Percentiles rank a stretch among this genome's conserved stretches.
Evolutionary conservation across 2,329 filamentous ascomycete genomes (phyloP).

Genomic region (Ophiocordyceps australis): DNA sequence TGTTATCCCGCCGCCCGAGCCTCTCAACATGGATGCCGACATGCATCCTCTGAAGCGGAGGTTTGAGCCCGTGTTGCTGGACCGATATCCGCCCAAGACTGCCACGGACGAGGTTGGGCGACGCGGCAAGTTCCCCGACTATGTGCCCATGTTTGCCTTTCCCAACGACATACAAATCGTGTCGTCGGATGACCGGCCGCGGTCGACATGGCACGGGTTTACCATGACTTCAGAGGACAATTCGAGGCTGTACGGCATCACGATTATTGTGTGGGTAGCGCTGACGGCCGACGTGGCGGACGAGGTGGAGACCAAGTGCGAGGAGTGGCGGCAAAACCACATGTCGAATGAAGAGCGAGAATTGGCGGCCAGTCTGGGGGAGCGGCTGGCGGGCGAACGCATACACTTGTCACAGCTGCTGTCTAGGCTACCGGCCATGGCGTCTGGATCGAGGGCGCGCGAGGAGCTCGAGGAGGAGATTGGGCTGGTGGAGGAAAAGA

Average conservation of each 20-base stretch:
- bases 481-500: constrained; percentile 91
- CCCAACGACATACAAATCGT: constrained; percentile 96
- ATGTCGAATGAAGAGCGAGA: constrained; percentile 88
- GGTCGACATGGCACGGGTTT: constrained; percentile 98
- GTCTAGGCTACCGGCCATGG: constrained; percentile 60
- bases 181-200: constrained; percentile 80
- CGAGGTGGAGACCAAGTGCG: constrained; percentile 65
- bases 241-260: constrained; percentile 81
- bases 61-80: constrained; percentile 90
- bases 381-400: constrained; percentile 70
- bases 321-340: constrained; percentile 67
- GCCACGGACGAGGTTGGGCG: constrained; percentile 64
- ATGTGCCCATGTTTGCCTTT: constrained; percentile 98
- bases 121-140: constrained; percentile 82
- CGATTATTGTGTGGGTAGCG: constrained; percentile 83
- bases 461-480: constrained; percentile 88
- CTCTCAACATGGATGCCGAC: constrained; percentile 70
- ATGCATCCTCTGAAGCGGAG: constrained; percentile 91
- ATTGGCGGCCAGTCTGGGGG: constrained; percentile 76
- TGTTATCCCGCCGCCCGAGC: constrained; percentile 85
- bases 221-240: constrained; percentile 93
- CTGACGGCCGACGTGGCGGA: constrained; percentile 67
- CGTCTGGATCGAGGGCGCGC: constrained; percentile 63
- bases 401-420: constrained; percentile 80
- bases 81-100: constrained; percentile 76